Evolutionary conservation across 208 protist species (phyloP).

Genomic region (Dictyostelium gargantuum): DNA sequence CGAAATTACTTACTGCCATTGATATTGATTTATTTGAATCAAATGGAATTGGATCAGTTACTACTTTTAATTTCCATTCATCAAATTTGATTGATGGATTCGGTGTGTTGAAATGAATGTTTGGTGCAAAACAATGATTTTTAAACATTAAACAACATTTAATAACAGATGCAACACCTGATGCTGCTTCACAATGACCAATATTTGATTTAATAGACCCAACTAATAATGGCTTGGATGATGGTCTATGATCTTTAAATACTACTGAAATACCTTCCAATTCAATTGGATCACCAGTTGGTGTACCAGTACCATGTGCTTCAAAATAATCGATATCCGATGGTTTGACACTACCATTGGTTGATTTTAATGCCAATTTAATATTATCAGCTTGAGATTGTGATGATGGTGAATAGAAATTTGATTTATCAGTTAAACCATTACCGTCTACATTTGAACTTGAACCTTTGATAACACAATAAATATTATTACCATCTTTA

Average conservation of each 20-base stretch:
- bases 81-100: constrained; percentile 71
- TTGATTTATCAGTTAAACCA: neutral
- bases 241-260: neutral
- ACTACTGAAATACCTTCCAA: neutral
- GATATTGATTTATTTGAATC: neutral
- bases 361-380: neutral
- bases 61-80: constrained; percentile 34
- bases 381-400: neutral
- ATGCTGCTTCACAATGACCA: constrained; percentile 71
- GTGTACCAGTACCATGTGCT: constrained; percentile 83
- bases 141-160: constrained; percentile 71
- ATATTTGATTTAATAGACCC: constrained; percentile 79
- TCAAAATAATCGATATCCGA: constrained; percentile 77
- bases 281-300: constrained; percentile 46
- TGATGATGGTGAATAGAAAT: neutral
- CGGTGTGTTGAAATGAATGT: constrained; percentile 66
- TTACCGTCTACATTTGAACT: constrained; percentile 15
- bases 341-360: constrained; percentile 31
- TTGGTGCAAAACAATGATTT: constrained; percentile 35
- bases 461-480: neutral
- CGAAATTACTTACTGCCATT: constrained; percentile 73
- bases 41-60: neutral
- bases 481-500: constrained; percentile 10
- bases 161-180: constrained; percentile 71
- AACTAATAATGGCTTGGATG: constrained; percentile 29